Conservation (phyloP, 257 asterid species). For the Nicotiana sylvestris region DNA sequence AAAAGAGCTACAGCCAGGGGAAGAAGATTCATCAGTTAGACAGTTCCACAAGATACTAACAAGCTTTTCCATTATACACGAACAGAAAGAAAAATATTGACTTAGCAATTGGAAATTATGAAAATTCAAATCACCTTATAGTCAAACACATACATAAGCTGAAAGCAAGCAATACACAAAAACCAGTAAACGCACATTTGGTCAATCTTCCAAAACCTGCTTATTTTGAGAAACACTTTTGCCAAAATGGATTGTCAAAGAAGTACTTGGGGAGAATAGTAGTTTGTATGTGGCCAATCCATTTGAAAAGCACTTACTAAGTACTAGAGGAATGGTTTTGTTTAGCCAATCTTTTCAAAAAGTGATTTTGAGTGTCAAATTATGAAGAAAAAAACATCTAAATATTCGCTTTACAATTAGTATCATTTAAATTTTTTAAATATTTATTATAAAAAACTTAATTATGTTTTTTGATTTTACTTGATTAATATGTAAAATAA, state of each 20-base stretch:
- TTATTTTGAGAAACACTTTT: neutral
- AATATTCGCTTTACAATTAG: neutral
- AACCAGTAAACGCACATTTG: neutral
- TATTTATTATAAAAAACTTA: neutral
- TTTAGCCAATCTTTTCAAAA: neutral
- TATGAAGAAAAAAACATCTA: neutral
- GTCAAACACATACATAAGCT: neutral
- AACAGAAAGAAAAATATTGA: neutral
- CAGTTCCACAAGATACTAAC: constrained; percentile 9
- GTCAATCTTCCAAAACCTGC: neutral
- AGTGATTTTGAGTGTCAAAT: neutral
- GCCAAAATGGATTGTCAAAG: neutral
- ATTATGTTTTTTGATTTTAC: neutral
- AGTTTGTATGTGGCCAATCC: neutral
- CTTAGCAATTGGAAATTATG: neutral
- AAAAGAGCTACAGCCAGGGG: constrained; percentile 59
- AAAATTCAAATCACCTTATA: neutral
- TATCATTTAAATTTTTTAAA: neutral
- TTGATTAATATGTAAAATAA: neutral
- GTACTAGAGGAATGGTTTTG: neutral
- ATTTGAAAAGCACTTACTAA: neutral
- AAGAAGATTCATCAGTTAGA: constrained; percentile 13
- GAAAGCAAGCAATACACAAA: neutral
- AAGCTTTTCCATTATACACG: neutral
- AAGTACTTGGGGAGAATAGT: neutral